phyloP scores from a whole-genome alignment of 83 land plant species.

The Diphasiastrum complanatum region DNA sequence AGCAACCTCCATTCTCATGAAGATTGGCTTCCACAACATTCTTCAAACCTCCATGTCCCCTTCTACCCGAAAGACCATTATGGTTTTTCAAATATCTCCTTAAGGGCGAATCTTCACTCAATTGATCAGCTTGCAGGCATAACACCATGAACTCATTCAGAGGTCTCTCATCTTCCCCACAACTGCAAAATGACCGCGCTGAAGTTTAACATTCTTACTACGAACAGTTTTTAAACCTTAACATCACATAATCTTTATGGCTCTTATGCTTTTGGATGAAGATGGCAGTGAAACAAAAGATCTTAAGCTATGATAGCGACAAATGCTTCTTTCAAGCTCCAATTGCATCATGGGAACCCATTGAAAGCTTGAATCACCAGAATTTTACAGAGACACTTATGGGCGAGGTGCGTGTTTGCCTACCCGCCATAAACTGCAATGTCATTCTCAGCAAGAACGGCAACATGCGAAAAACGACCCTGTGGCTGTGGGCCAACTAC shows the following conservation, averaged over 20 bases:
- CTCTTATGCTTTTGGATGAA: too few relatives aligned
- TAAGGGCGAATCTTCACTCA: slow-evolving; percentile 32
- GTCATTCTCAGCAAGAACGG: slow-evolving; percentile 34
- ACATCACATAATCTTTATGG: too few relatives aligned
- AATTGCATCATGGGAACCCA: neutral
- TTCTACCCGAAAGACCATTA: too few relatives aligned
- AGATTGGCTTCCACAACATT: too few relatives aligned
- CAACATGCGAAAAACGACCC: slow-evolving; percentile 68
- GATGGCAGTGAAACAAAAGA: too few relatives aligned
- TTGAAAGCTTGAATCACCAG: neutral
- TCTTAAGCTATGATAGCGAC: too few relatives aligned
- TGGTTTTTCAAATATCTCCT: slow-evolving; percentile 39
- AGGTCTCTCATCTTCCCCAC: slow-evolving; percentile 80
- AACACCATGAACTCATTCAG: slow-evolving; percentile 48
- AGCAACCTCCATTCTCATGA: too few relatives aligned
- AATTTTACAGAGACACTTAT: neutral
- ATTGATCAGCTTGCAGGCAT: slow-evolving; percentile 47
- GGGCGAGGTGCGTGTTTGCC: neutral
- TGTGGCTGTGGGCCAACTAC: slow-evolving; percentile 48
- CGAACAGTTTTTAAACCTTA: too few relatives aligned
- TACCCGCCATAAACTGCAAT: slow-evolving; percentile 72
- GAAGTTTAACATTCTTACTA: too few relatives aligned
- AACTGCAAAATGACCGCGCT: slow-evolving; percentile 29
- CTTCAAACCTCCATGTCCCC: too few relatives aligned
- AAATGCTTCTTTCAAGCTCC: too few relatives aligned